Percentiles rank a stretch among this genome's conserved stretches.
Evolutionary conservation across 305 asterid genomes (phyloP).

Genomic region (Andrographis paniculata): DNA sequence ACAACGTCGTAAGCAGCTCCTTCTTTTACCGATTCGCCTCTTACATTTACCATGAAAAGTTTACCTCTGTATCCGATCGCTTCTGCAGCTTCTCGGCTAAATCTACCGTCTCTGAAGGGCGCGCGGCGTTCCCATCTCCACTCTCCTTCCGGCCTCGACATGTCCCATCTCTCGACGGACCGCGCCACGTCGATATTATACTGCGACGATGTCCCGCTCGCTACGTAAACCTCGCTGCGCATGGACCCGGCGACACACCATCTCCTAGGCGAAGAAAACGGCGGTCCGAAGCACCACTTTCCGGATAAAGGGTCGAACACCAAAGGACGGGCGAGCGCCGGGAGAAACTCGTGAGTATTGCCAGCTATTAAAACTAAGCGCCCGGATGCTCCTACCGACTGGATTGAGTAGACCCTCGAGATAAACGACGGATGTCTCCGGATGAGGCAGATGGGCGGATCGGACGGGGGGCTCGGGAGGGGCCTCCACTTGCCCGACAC

Average conservation of each 20-base stretch:
- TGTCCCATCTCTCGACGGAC: constrained; percentile 63
- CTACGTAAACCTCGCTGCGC: constrained; percentile 33
- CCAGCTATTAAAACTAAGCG: constrained; percentile 40
- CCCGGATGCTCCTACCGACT: constrained; percentile 34
- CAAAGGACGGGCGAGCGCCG: constrained; percentile 44
- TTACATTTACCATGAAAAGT: constrained; percentile 60
- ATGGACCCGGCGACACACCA: constrained; percentile 55
- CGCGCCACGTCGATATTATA: constrained; percentile 46
- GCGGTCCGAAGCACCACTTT: constrained; percentile 56
- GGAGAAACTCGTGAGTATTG: constrained; percentile 40
- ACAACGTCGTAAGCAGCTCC: constrained; percentile 34
- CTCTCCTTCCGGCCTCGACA: constrained; percentile 20
- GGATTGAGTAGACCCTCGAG: constrained; percentile 52
- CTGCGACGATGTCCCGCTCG: constrained; percentile 45
- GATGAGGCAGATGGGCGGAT: constrained; percentile 31
- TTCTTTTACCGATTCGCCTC: constrained; percentile 45
- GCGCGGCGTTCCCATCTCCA: constrained; percentile 52
- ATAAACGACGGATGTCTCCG: constrained; percentile 55
- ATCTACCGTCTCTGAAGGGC: constrained; percentile 44
- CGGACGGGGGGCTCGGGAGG: constrained; percentile 40
- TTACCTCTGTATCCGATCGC: constrained; percentile 51
- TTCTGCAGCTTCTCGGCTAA: constrained; percentile 62
- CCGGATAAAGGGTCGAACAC: constrained; percentile 42
- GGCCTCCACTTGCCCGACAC: constrained; percentile 45
- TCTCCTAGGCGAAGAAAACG: constrained; percentile 42